Conservation (phyloP, 176 grass and related monocot species). For the Oryza officinalis region DNA sequence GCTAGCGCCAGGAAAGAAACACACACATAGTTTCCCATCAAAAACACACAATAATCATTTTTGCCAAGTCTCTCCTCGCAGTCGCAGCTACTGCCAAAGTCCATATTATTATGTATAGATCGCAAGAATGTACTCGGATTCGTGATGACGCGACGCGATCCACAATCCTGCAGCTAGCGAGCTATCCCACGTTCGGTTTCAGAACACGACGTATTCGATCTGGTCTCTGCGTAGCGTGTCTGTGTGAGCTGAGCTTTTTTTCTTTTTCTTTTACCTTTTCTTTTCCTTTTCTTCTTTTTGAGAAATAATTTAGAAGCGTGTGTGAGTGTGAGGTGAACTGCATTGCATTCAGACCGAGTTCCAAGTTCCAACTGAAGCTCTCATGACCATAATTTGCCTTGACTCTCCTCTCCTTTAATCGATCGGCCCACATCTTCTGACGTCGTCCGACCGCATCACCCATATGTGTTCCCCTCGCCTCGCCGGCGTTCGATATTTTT, state of each 20-base stretch:
- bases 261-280: not conserved
- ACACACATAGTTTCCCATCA: not conserved
- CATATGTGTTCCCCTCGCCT: not conserved
- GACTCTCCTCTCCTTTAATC: not conserved
- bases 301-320: not conserved
- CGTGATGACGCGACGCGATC: not conserved
- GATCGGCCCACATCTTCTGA: not conserved
- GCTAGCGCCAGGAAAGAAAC: not conserved
- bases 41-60: not conserved
- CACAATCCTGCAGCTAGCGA: not conserved
- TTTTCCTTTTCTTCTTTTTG: not conserved
- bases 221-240: not conserved
- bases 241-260: not conserved
- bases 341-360: not conserved
- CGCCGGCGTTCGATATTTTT: not conserved
- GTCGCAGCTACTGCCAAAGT: not conserved
- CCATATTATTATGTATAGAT: not conserved
- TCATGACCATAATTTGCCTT: not conserved
- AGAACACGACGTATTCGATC: not conserved
- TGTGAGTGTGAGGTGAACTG: too few species aligned
- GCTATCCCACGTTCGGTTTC: not conserved
- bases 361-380: not conserved
- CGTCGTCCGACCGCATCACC: not conserved
- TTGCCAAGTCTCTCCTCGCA: not conserved
- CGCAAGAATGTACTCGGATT: not conserved